Conservation (phyloP, 2,329 filamentous ascomycete species). For the Phyllachora maydis region DNA sequence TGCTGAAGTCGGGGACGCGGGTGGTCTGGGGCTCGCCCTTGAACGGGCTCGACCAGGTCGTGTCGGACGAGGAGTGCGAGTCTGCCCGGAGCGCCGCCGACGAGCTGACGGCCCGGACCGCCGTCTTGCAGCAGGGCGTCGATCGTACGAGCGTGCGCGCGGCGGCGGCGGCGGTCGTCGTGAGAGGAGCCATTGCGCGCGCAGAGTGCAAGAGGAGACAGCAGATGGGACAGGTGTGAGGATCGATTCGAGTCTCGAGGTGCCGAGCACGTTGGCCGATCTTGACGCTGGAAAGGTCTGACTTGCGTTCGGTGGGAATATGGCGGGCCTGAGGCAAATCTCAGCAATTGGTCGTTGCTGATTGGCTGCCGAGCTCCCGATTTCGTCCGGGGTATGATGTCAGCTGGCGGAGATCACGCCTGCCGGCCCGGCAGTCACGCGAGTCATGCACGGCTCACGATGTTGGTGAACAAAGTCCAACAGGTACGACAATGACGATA, state of each 20-base stretch:
- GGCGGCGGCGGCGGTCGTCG: too few relatives aligned
- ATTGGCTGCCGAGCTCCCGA: too few relatives aligned
- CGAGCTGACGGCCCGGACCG: slow-evolving; percentile 36
- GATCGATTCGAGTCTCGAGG: slow-evolving; percentile 22
- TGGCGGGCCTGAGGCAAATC: slow-evolving; percentile 20
- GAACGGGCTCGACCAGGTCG: slow-evolving; percentile 46
- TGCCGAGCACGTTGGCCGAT: slow-evolving; percentile 19
- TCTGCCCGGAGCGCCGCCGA: slow-evolving; percentile 24
- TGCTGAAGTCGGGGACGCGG: slow-evolving; percentile 74
- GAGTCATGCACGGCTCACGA: too few relatives aligned
- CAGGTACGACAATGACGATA: too few relatives aligned
- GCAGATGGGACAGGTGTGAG: slow-evolving; percentile 8
- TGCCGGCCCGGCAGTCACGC: too few relatives aligned
- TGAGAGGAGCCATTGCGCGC: slow-evolving; percentile 42
- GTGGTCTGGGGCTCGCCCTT: slow-evolving; percentile 34
- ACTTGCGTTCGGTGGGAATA: slow-evolving; percentile 10
- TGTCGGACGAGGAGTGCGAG: slow-evolving; percentile 16
- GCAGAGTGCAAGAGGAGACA: slow-evolving; percentile 6
- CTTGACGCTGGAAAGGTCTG: too few relatives aligned
- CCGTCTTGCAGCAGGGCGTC: slow-evolving; percentile 15
- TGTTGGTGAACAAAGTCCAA: too few relatives aligned
- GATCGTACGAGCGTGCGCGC: slow-evolving; percentile 48
- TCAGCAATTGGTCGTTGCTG: slow-evolving; percentile 17
- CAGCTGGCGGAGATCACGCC: too few relatives aligned
- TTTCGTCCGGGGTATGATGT: too few relatives aligned